These are phyloP conservation scores for Pseudozyma pruni DNA, from an alignment of 1,284 basidiomycete species.

Conservation along the genomic window DNA sequence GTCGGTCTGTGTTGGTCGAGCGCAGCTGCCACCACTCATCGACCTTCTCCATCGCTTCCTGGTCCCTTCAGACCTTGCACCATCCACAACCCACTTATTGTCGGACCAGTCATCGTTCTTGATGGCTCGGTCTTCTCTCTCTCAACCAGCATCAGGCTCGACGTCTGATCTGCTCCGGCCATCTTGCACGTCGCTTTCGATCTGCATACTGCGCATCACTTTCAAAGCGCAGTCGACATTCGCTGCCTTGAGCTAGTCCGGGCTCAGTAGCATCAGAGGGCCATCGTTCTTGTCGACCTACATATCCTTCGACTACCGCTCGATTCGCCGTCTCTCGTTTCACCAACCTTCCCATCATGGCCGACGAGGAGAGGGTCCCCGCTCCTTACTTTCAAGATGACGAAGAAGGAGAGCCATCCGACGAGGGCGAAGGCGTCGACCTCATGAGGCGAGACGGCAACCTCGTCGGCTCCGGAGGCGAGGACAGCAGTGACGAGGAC, in stretches of 20 bases:
- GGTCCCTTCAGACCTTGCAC: neutral
- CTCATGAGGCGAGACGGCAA: conserved; percentile 62
- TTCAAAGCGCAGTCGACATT: neutral
- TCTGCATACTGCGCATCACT: neutral
- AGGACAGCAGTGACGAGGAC: conserved; percentile 62
- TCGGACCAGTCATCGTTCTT: neutral
- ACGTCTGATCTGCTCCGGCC: neutral
- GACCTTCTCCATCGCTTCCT: neutral
- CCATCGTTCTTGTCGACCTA: too few species aligned
- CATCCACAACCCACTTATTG: neutral
- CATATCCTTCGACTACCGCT: neutral
- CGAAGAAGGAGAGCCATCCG: conserved; percentile 46
- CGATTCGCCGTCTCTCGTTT: neutral
- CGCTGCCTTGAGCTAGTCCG: neutral
- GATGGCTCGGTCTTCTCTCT: neutral
- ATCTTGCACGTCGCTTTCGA: neutral
- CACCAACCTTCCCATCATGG: conserved; percentile 17
- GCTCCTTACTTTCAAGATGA: conserved; percentile 50
- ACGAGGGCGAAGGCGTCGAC: conserved; percentile 62
- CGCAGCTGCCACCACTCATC: conserved; percentile 3
- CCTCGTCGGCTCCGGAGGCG: conserved; percentile 57
- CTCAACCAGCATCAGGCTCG: neutral
- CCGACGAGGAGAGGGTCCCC: conserved; percentile 42
- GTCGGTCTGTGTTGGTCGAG: conserved; percentile 1
- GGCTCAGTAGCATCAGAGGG: too few species aligned